Evolutionary conservation across 176 grass and related monocot genomes (phyloP).

Genomic region (Eleusine indica): DNA sequence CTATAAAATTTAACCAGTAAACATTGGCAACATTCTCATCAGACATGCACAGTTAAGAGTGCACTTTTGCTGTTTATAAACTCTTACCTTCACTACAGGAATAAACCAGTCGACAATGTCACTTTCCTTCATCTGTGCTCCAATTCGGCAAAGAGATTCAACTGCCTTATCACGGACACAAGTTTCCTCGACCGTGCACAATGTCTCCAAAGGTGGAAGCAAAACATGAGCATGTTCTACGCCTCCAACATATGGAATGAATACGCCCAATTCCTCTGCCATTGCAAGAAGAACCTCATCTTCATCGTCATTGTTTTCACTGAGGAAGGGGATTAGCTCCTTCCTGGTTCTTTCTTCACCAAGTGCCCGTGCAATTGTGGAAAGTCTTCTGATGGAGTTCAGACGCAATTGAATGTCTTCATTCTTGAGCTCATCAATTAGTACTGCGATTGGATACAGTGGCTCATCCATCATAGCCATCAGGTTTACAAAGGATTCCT

Average conservation of each 20-base stretch:
- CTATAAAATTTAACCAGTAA: neutral
- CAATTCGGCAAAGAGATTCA: slow-evolving; percentile 85
- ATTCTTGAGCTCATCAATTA: slow-evolving; percentile 97
- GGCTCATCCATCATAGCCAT: slow-evolving; percentile 93
- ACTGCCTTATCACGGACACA: slow-evolving; percentile 97
- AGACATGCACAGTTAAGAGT: neutral
- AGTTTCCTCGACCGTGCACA: slow-evolving; percentile 92
- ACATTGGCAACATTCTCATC: neutral
- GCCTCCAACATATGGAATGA: slow-evolving; percentile 95
- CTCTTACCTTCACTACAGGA: slow-evolving; percentile 69
- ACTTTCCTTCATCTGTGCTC: slow-evolving; percentile 91
- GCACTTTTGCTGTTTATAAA: neutral
- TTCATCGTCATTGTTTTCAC: slow-evolving; percentile 97
- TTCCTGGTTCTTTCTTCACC: slow-evolving; percentile 95
- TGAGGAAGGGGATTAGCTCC: slow-evolving; percentile 93
- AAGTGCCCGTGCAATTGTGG: slow-evolving; percentile 88
- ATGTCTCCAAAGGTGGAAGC: slow-evolving; percentile 81
- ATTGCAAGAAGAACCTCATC: slow-evolving; percentile 98
- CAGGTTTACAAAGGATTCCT: slow-evolving; percentile 23
- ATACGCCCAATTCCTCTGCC: slow-evolving; percentile 94
- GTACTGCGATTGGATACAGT: slow-evolving; percentile 84
- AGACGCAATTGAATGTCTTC: slow-evolving; percentile 94
- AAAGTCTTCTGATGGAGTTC: slow-evolving; percentile 87
- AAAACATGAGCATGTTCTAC: slow-evolving; percentile 85
- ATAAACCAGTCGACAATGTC: slow-evolving; percentile 85